Evolutionary conservation across 2,329 filamentous ascomycete species (phyloP).

Genomic region (Monilinia laxa): DNA sequence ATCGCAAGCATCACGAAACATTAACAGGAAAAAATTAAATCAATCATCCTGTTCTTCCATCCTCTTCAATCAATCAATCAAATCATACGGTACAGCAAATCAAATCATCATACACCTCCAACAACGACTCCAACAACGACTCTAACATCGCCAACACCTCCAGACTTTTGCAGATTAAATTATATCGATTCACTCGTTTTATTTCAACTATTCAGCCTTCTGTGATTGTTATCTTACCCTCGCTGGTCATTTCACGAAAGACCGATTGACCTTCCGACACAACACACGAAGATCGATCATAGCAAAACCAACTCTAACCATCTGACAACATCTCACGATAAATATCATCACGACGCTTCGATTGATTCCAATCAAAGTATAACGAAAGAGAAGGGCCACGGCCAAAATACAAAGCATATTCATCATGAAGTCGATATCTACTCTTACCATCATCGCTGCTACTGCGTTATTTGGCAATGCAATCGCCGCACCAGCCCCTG

Average conservation of each 20-base stretch:
- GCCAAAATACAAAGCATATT: conserved; percentile 28
- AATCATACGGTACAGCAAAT: too few species aligned
- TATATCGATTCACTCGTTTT: conserved; percentile 16
- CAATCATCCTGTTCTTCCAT: not conserved
- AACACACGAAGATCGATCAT: not conserved
- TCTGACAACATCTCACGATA: not conserved
- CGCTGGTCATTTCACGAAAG: not conserved
- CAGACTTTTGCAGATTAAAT: not conserved
- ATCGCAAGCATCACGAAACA: not conserved
- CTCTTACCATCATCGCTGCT: conserved; percentile 28
- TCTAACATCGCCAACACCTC: too few species aligned
- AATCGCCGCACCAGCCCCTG: conserved; percentile 24
- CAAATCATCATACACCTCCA: too few species aligned
- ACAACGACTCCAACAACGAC: too few species aligned
- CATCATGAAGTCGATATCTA: conserved; percentile 34
- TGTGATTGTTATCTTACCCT: not conserved
- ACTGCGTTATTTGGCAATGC: conserved; percentile 28
- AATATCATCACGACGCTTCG: conserved; percentile 1
- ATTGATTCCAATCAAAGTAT: not conserved
- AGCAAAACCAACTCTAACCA: not conserved
- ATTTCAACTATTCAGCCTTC: not conserved
- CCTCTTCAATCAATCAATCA: not conserved
- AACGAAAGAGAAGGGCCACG: conserved; percentile 25
- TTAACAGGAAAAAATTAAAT: not conserved
- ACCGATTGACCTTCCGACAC: not conserved